These are phyloP conservation scores for Fusarium keratoplasticum DNA, from an alignment of 2,329 filamentous ascomycete genomes.

Conservation along the genomic window DNA sequence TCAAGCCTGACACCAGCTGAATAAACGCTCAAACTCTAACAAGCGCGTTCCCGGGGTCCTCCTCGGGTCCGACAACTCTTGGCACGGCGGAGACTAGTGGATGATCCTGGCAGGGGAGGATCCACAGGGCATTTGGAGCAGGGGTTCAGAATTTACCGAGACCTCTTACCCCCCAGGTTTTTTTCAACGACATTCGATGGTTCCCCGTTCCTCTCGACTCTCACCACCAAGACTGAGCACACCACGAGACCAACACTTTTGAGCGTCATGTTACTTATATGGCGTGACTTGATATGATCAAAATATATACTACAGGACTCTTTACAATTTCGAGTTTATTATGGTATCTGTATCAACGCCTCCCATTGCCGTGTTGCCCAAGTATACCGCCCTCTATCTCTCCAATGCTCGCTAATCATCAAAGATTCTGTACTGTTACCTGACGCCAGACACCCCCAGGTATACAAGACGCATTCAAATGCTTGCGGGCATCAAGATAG, in stretches of 20 bases:
- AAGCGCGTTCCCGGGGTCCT: not conserved
- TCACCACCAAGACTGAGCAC: not conserved
- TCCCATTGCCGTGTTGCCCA: not conserved
- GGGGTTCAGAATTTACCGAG: conserved; percentile 25
- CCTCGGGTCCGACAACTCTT: conserved; percentile 1
- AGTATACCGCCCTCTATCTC: not conserved
- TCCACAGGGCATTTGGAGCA: conserved; percentile 4
- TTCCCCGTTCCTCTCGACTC: not conserved
- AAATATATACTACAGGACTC: not conserved
- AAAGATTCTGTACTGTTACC: not conserved
- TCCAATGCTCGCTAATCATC: not conserved
- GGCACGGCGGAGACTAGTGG: not conserved
- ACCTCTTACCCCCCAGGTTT: conserved; percentile 30
- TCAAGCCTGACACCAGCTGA: not conserved
- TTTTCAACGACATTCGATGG: conserved; percentile 24
- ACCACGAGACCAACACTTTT: not conserved
- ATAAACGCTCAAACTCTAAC: conserved; percentile 53
- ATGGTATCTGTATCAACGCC: not conserved
- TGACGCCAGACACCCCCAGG: not conserved
- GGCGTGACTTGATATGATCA: not conserved
- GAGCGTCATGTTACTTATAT: not conserved
- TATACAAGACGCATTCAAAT: not conserved
- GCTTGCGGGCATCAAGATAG: not conserved
- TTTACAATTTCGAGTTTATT: not conserved
- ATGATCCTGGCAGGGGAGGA: not conserved